Evolutionary conservation across 2,329 filamentous ascomycete species (phyloP), one percentile per base, ranked within the genome.

Genomic region (Furcasterigmium sp.): DNA sequence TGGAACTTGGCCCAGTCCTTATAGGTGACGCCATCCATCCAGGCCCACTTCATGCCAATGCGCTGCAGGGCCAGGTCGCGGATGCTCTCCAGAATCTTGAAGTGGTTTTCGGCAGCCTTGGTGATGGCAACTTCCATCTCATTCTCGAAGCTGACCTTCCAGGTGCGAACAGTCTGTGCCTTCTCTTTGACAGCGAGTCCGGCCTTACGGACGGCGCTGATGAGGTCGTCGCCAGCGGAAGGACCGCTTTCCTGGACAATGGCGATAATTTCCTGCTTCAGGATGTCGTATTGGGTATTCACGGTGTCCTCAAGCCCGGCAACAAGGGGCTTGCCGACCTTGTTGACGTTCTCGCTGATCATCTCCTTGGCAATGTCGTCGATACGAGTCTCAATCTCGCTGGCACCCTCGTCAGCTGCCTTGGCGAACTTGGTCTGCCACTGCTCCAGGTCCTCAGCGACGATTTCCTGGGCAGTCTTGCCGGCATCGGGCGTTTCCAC

Each of bases 1-100:
- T 97, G 90, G 59, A 95, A 98, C 61, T 91, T 93, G 46, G 85
- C 81, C 93, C 93, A 98, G 62, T 98, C 90, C 62, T 94, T 91
- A 73, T 98, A 96, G 2, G 91, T 95, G 48, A 98, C 80, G 25
- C 89, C 89, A 45, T 97, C 90, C 68, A 90, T 93, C 84, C 88
- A 95, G 11, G 91, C 90, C 91, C 93, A 98, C 57, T 79, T 80
- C 82, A 94, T 91, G 44, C 91, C 91, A 42, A 96, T 89, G 61
- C 94, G 88, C 60, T 95, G 88, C 26, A 96, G 75, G 6, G 90
- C 88, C 28, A 95, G 73, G 54, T 91, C 85, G 34, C 87, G 82
- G 47, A 93, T 91, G 56, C 81, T 80, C 50, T 91, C 86, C 25
- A 96, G 77, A 14, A 94, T 88, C 57, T 84, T 78, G 42, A 95